Evolutionary conservation across 208 protist species (phyloP).

Genomic region (Phytomonas francai): DNA sequence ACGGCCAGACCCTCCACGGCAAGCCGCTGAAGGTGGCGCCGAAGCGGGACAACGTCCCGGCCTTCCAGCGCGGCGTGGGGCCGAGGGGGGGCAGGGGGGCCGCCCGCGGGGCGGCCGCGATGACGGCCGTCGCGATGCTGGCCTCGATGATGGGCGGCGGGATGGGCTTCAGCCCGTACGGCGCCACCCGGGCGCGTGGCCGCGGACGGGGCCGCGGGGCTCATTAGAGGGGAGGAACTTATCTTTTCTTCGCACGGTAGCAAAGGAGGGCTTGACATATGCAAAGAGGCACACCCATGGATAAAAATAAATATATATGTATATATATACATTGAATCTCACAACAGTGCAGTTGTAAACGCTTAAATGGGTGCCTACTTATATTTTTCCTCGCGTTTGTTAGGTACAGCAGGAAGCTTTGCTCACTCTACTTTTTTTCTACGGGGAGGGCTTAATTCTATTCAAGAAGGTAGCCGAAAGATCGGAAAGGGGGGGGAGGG

Average conservation of each 20-base stretch:
- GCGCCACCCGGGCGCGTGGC: constrained; percentile 23
- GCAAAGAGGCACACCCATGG: constrained; percentile 8
- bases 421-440: neutral
- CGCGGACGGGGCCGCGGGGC: constrained; percentile 26
- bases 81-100: constrained; percentile 12
- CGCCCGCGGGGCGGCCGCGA: constrained; percentile 16
- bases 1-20: constrained; percentile 79
- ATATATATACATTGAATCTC: constrained; percentile 4
- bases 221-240: constrained; percentile 16
- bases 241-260: neutral
- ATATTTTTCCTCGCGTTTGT: neutral
- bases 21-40: constrained; percentile 72
- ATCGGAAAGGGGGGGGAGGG: neutral
- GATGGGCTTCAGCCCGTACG: constrained; percentile 61
- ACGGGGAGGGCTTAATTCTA: neutral
- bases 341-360: neutral
- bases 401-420: neutral
- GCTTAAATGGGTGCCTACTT: neutral
- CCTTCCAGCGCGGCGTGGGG: constrained; percentile 59
- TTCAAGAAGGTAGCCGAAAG: neutral
- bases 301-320: constrained; percentile 1
- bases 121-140: constrained; percentile 77
- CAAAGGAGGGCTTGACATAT: neutral
- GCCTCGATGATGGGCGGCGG: constrained; percentile 69
- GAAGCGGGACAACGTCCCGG: constrained; percentile 84